These are phyloP conservation scores for Tolypocladium tropicale DNA, from an alignment of 2,329 filamentous ascomycete genomes.

Conservation along the genomic window DNA sequence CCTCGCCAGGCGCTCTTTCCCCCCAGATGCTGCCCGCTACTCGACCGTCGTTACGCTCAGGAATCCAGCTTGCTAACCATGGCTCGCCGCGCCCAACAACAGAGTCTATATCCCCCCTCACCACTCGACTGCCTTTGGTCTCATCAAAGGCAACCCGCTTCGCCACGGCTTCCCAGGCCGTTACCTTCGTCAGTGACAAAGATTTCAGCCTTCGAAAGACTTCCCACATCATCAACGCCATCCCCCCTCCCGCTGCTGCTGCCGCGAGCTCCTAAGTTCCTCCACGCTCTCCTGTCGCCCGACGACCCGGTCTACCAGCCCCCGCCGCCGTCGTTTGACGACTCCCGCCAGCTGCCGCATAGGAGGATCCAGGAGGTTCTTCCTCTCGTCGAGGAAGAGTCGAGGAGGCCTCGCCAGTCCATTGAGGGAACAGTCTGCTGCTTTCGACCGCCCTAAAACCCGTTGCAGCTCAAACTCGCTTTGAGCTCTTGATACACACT, in stretches of 20 bases:
- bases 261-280: constrained; percentile 34
- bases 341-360: constrained; percentile 95
- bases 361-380: constrained; percentile 96
- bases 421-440: constrained; percentile 81
- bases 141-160: constrained; percentile 48
- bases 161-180: constrained; percentile 56
- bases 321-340: constrained; percentile 44
- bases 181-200: constrained; percentile 53
- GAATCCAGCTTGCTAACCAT: neutral
- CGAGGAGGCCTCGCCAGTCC: constrained; percentile 94
- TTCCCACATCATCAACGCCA: constrained; percentile 56
- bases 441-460: constrained; percentile 91
- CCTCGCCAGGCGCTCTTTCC: neutral
- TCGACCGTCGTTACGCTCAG: neutral
- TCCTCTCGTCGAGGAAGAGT: constrained; percentile 99
- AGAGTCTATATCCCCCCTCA: constrained; percentile 1
- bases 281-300: constrained; percentile 41
- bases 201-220: constrained; percentile 58
- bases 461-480: constrained; percentile 14
- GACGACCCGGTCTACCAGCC: constrained; percentile 35
- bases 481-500: neutral
- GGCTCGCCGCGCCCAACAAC: neutral
- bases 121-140: constrained; percentile 50
- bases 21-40: neutral
- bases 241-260: constrained; percentile 46